Percentiles rank a stretch among this genome's conserved stretches.
Evolutionary conservation across 1,139 yeast genomes (phyloP).

Genomic region (Geotrichum reessii): DNA sequence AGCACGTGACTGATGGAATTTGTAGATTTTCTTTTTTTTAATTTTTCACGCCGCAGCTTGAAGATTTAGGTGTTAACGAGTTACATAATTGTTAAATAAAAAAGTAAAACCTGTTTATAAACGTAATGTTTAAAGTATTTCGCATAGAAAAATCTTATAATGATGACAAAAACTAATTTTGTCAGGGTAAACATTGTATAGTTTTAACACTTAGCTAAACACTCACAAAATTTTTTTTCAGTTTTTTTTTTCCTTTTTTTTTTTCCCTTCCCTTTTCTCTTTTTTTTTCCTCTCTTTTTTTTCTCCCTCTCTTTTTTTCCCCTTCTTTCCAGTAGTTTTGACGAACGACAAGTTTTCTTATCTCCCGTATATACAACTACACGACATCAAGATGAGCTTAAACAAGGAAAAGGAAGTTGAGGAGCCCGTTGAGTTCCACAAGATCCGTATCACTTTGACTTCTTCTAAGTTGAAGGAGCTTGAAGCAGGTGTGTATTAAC

Average conservation of each 20-base stretch:
- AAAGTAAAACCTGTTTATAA: neutral
- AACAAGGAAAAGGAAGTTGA: conserved; percentile 65
- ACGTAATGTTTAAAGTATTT: neutral
- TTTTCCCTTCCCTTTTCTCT: conserved; percentile 1
- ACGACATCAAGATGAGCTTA: conserved; percentile 33
- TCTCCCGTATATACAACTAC: neutral
- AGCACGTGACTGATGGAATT: neutral
- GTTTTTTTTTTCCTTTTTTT: too few species aligned
- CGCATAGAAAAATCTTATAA: neutral
- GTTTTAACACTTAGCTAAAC: neutral
- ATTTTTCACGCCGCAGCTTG: neutral
- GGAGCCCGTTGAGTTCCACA: conserved; percentile 81
- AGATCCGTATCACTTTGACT: conserved; percentile 98
- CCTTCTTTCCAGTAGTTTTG: conserved; percentile 21
- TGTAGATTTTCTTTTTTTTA: neutral
- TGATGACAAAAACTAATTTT: neutral
- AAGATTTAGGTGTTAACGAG: neutral
- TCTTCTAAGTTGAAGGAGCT: conserved; percentile 98
- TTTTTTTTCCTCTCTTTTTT: conserved; percentile 13
- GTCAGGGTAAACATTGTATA: neutral
- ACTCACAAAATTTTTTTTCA: conserved; percentile 1
- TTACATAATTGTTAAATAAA: neutral
- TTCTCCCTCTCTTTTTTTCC: conserved; percentile 26
- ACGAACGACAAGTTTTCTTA: conserved; percentile 7
- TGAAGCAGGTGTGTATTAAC: conserved; percentile 56